phyloP scores from a whole-genome alignment of 345 rosid genomes.

The Durio zibethinus region DNA sequence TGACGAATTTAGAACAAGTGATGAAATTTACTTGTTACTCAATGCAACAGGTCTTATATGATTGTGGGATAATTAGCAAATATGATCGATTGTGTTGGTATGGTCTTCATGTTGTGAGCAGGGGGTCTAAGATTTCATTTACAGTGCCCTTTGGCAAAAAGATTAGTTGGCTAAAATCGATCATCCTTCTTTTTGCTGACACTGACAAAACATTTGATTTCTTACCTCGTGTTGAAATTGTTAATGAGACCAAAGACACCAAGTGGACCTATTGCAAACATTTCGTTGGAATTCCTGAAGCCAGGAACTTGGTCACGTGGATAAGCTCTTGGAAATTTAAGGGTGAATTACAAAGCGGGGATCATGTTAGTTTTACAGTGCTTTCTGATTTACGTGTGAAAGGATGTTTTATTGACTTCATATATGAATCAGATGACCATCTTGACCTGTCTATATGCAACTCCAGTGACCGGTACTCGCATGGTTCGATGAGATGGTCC shows the following conservation, averaged over 20 bases:
- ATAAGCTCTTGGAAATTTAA: slow-evolving; percentile 22
- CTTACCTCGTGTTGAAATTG: too few species aligned
- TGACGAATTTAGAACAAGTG: too few species aligned
- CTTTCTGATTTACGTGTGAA: not conserved
- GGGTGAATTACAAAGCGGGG: slow-evolving; percentile 17
- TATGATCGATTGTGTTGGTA: too few species aligned
- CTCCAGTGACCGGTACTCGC: too few species aligned
- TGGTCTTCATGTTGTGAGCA: too few species aligned
- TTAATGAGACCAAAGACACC: not conserved
- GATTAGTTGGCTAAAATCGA: not conserved
- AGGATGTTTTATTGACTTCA: not conserved
- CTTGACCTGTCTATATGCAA: too few species aligned
- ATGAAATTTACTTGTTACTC: too few species aligned
- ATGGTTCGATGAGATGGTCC: too few species aligned
- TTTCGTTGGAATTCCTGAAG: slow-evolving; percentile 5
- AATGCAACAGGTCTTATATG: not conserved
- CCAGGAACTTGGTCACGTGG: slow-evolving; percentile 15
- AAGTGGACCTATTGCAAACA: too few species aligned
- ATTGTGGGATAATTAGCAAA: too few species aligned
- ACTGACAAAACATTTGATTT: too few species aligned
- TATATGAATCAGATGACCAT: too few species aligned
- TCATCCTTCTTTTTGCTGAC: not conserved
- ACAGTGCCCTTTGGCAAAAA: not conserved
- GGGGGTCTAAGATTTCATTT: not conserved
- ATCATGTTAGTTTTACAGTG: slow-evolving; percentile 17